These are phyloP conservation scores for Leccinum arenicola DNA, from an alignment of 768 basidiomycete species.

Conservation along the genomic window DNA sequence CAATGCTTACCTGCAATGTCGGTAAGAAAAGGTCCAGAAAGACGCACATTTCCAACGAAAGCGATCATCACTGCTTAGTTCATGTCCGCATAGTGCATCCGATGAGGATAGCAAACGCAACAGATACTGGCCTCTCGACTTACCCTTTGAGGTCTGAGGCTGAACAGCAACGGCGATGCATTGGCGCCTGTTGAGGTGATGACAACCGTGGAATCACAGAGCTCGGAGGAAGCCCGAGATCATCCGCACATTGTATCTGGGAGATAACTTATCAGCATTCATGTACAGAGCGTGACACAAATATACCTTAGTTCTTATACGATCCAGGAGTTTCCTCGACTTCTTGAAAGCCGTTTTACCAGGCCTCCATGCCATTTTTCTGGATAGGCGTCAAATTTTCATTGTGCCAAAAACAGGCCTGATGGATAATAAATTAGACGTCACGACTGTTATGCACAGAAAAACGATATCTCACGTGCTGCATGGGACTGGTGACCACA, in stretches of 20 bases:
- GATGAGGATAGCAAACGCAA: too few relatives aligned
- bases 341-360: conserved; percentile 89
- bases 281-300: not conserved
- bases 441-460: not conserved
- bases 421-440: conserved; percentile 6
- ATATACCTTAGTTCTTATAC: conserved; percentile 86
- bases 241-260: conserved; percentile 92
- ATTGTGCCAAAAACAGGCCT: conserved; percentile 97
- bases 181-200: too few relatives aligned
- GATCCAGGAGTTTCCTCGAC: conserved; percentile 80
- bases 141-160: too few relatives aligned
- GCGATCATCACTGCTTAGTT: too few relatives aligned
- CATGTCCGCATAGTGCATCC: too few relatives aligned
- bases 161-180: too few relatives aligned
- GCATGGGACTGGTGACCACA: conserved; percentile 84
- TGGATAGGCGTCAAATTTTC: conserved; percentile 97
- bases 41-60: too few relatives aligned
- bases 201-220: too few relatives aligned
- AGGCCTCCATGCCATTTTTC: conserved; percentile 77
- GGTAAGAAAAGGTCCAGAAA: too few relatives aligned
- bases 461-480: conserved; percentile 50
- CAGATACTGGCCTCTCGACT: too few relatives aligned
- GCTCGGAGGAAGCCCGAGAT: conserved; percentile 91
- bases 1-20: too few relatives aligned
- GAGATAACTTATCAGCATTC: not conserved